Evolutionary conservation across 305 asterid species (phyloP), one percentile per base, ranked within the genome.

Genomic region (Salvia sclarea): DNA sequence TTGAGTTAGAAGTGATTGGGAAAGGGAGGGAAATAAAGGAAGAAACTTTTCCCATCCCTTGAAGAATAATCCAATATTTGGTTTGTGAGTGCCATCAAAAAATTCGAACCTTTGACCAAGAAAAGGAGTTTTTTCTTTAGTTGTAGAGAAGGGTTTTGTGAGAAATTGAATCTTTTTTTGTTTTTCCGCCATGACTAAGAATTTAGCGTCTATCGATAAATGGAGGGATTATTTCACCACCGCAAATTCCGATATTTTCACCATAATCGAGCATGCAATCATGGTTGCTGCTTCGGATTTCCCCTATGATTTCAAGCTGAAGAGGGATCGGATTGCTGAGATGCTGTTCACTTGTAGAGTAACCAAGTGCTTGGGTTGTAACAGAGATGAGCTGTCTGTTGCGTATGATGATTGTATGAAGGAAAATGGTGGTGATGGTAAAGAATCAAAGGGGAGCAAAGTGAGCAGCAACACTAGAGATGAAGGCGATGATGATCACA

Each of bases 281-380:
- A 73, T 78, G 76, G 77, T 85, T 20, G 88, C 91, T 8, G 82
- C 84, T 6, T 43, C 71, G 8, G 91, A 85, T 79, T 71, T 70
- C 57, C 88, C 88, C 38, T 28, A 73, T 6, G 86, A 85, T 8
- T 81, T 85, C 60, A 81, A 68, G 49, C 10, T 66, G 74, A 85
- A 74, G 25, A 81, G 91, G 75, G 87, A 74, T 74, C 71, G 80
- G 58, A 83, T 85, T 43, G 86, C 81, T 24, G 84, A 81, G 77
- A 57, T 61, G 75, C 64, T 83, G 9, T 85, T 79, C 41, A 48
- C 87, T 7, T 74, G 84, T 64, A 76, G 70, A 57, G 20, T 71
- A 20, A 72, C 77, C 6, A 69, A 61, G 53, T 79, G 80, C 60
- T 52, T 54, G 14, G 79, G 75, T 7, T 77, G 86, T 21, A 76